Conservation (phyloP, 1,284 basidiomycete genomes). For the Leccinum subspadiceum region DNA sequence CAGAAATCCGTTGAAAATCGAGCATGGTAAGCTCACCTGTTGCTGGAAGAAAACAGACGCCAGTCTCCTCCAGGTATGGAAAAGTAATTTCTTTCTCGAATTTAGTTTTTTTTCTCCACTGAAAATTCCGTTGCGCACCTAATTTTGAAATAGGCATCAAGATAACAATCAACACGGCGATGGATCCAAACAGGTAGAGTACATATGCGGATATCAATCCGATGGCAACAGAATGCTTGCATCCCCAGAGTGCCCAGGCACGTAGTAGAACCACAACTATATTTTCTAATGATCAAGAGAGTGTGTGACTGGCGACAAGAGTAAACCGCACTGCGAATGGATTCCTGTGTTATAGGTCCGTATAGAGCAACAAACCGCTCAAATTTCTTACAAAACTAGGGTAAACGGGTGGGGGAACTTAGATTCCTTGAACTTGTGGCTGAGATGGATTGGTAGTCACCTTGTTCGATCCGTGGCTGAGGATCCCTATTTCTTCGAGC, state of each 20-base stretch:
- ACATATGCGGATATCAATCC: slow-evolving; percentile 1
- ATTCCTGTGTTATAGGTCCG: slow-evolving; percentile 6
- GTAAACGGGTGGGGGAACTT: background rate
- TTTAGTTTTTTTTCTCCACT: background rate
- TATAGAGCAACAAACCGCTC: background rate
- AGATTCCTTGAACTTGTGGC: background rate
- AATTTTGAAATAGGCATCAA: background rate
- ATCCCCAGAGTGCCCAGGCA: slow-evolving; percentile 21
- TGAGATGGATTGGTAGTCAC: background rate
- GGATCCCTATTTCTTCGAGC: background rate
- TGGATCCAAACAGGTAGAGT: slow-evolving; percentile 1
- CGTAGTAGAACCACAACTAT: slow-evolving; percentile 15
- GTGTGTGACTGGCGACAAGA: background rate
- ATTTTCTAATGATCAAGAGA: background rate
- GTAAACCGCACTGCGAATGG: slow-evolving; percentile 10
- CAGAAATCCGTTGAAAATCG: background rate
- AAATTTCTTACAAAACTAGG: background rate
- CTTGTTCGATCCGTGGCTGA: background rate
- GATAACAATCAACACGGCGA: background rate
- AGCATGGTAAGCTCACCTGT: background rate
- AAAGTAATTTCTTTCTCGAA: background rate
- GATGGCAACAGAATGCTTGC: background rate
- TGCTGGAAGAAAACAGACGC: background rate
- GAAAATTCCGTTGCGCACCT: background rate
- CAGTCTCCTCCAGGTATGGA: background rate